Evolutionary conservation across 306 rosid genomes (phyloP), one percentile per base, ranked within the genome.

Genomic region (Dryas octopetala): DNA sequence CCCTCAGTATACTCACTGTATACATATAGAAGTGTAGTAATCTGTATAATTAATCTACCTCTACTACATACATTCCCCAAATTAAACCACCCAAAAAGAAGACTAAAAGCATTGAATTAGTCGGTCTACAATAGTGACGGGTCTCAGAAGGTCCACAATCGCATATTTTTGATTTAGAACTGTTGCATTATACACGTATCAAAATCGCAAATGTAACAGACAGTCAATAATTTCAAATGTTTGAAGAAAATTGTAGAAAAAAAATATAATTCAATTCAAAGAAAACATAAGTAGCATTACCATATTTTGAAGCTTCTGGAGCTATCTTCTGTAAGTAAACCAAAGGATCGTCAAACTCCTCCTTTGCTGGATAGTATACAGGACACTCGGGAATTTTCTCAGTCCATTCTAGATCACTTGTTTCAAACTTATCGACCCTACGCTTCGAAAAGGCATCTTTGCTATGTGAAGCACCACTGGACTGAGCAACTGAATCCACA

Each of bases 251-350:
- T 32, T 32, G 0, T 15, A 53, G 44, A n/a, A n/a, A 51, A 8
- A 43, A 11, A 4, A 23, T 17, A 17, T 5, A 41, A 60, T 64
- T 76, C 52, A 73, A 40, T 4, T 28, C 17, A 48, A 53, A 80
- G 28, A 70, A 45, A 49, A 48, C 40, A 23, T 9, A 45, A 78
- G 63, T 59, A 44, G 46, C 16, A 81, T 74, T 87, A 96, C 99
- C 99, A 82, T 89, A 90, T 89, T 81, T 92, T 48, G 98, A 89
- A 68, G 99, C 99, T 85, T 92, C 98, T 53, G 97, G 97, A 47
- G 98, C 90, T 76, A 96, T 92, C 85, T 89, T 96, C 84, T 96
- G 98, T 87, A 96, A 83, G 71, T 90, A 96, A 81, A 86, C 79
- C 84, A 92, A 82, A 80, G 99, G 99, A 80, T 96, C 97, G 80